A percentile compares a stretch with the other conserved stretches of the same genome.
These are phyloP conservation scores for Domatiomyces globalis DNA, from an alignment of 2,329 filamentous ascomycete genomes.

Conservation along the genomic window DNA sequence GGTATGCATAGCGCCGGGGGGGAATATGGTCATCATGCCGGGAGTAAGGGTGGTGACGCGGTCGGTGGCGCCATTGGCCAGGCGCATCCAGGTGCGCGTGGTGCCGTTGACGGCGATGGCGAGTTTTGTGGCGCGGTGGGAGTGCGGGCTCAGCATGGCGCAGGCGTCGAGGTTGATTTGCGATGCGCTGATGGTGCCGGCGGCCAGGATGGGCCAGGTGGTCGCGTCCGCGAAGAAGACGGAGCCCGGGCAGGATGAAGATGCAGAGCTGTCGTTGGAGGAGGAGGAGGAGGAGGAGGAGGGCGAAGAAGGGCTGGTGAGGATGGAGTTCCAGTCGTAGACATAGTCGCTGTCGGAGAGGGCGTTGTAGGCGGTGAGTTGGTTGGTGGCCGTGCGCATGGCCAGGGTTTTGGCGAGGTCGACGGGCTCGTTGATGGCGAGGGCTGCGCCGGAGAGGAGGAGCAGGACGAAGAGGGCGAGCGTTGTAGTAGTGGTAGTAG, in stretches of 20 bases:
- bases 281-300: no score
- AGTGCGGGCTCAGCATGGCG: slow-evolving; percentile 38
- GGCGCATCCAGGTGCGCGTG: slow-evolving; percentile 38
- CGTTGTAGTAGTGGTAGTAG: not conserved
- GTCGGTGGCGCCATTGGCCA: slow-evolving; percentile 36
- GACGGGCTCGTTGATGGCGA: slow-evolving; percentile 27
- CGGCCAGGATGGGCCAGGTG: slow-evolving; percentile 31
- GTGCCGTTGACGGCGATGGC: slow-evolving; percentile 36
- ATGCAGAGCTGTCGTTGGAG: no score
- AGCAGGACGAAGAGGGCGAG: slow-evolving; percentile 10
- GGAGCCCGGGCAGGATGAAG: slow-evolving; percentile 2
- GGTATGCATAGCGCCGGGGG: slow-evolving; percentile 33
- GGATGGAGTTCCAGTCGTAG: slow-evolving; percentile 34
- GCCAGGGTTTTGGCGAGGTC: slow-evolving; percentile 29
- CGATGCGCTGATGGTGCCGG: slow-evolving; percentile 23
- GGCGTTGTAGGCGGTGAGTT: slow-evolving; percentile 30
- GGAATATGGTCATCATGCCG: slow-evolving; percentile 39
- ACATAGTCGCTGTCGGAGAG: slow-evolving; percentile 33
- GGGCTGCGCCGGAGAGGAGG: slow-evolving; percentile 8
- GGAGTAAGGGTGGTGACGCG: slow-evolving; percentile 30
- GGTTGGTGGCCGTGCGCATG: slow-evolving; percentile 30
- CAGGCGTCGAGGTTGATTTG: slow-evolving; percentile 35
- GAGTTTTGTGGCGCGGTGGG: slow-evolving; percentile 37
- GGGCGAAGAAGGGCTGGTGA: slow-evolving; percentile 7
- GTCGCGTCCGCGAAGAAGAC: slow-evolving; percentile 23